A percentile compares a stretch with the other conserved stretches of the same genome.
Conservation (phyloP, 2,329 filamentous ascomycete genomes). For the Dactylellina parvicollis region DNA sequence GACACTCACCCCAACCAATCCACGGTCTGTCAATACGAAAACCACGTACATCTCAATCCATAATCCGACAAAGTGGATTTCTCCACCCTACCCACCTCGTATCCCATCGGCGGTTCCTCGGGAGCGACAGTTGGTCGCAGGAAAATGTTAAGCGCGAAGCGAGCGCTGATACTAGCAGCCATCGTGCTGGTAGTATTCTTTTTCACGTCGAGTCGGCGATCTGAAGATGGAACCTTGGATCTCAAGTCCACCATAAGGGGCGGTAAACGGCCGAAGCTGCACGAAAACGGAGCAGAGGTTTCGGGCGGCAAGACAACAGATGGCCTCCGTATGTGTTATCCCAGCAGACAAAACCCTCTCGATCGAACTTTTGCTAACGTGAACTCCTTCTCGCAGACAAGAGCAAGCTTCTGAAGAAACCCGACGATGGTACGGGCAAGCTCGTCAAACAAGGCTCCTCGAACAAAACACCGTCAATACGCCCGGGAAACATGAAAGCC, state of each 20-base stretch:
- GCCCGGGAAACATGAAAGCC: constrained; percentile 39
- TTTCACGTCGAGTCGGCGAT: constrained; percentile 40
- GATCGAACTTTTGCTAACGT: not conserved
- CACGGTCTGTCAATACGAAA: too few relatives aligned
- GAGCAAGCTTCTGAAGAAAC: constrained; percentile 9
- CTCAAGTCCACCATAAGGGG: constrained; percentile 36
- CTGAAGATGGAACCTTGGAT: constrained; percentile 11
- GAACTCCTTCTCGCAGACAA: not conserved
- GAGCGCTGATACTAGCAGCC: constrained; percentile 46
- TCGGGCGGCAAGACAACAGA: not conserved
- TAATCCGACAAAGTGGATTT: constrained; percentile 48
- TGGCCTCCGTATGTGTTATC: not conserved
- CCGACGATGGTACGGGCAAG: constrained; percentile 17
- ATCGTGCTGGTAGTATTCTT: constrained; percentile 48
- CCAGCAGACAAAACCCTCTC: not conserved
- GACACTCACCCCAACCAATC: not conserved
- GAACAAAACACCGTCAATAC: constrained; percentile 21
- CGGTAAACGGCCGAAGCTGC: constrained; percentile 32
- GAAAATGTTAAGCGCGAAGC: constrained; percentile 49
- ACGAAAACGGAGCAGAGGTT: constrained; percentile 1
- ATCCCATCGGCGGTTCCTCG: constrained; percentile 17
- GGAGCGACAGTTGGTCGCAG: constrained; percentile 21
- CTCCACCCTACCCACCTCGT: constrained; percentile 30
- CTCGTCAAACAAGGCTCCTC: constrained; percentile 37
- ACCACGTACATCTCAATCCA: not conserved